Evolutionary conservation across 2,329 filamentous ascomycete genomes (phyloP).

Genomic region (Cryphonectria radicalis): DNA sequence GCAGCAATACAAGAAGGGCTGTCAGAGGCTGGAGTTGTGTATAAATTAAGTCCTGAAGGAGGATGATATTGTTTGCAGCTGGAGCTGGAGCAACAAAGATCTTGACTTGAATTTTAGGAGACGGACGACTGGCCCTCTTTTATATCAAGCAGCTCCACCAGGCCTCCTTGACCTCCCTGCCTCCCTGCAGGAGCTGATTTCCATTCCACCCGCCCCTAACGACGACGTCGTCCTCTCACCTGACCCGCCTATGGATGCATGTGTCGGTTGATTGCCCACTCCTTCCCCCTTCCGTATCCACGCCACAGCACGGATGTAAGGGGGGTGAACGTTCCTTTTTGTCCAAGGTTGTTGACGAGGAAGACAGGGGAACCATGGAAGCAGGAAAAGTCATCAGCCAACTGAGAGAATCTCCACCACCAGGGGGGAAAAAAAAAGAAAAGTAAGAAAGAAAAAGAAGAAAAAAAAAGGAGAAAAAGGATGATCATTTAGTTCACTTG

Average conservation of each 20-base stretch:
- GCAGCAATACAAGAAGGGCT: neutral
- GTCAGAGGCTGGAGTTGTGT: neutral
- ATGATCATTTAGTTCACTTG: neutral
- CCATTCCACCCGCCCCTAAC: neutral
- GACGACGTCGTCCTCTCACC: neutral
- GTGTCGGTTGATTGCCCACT: neutral
- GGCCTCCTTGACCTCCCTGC: neutral
- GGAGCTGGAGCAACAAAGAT: neutral
- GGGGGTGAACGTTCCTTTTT: neutral
- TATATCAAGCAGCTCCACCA: slow-evolving; percentile 4
- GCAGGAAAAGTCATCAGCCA: neutral
- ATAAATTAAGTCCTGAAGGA: neutral
- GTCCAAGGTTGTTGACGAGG: neutral
- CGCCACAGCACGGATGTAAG: neutral
- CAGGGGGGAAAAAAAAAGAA: neutral
- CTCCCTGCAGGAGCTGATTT: neutral
- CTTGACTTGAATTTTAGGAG: neutral
- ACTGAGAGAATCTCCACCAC: neutral
- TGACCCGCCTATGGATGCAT: neutral
- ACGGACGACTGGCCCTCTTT: neutral
- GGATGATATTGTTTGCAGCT: neutral
- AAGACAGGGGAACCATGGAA: neutral
- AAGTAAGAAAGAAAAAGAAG: neutral
- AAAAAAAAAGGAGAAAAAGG: neutral
- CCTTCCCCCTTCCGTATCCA: neutral